Evolutionary conservation across 148 eudicot genomes (phyloP).

Genomic region (Vaccinium darrowii): DNA sequence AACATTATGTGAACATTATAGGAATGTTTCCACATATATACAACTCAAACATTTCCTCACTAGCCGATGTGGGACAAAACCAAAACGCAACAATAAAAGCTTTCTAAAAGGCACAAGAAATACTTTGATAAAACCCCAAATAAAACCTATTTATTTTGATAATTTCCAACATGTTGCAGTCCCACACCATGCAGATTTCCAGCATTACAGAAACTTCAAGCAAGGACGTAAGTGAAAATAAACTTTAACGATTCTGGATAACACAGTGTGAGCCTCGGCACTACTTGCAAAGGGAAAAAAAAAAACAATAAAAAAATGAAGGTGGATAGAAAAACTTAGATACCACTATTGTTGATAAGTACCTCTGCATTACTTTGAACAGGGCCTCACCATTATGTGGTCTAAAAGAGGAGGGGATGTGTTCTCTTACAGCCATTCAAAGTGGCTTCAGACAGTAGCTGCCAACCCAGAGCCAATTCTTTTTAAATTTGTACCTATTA

Average conservation of each 20-base stretch:
- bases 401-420: constrained; percentile 94
- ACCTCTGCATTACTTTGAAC: constrained; percentile 27
- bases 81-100: too few relatives aligned
- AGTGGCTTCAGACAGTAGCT: constrained; percentile 91
- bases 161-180: too few relatives aligned
- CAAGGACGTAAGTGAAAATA: constrained; percentile 67
- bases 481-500: constrained; percentile 89
- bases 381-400: constrained; percentile 85
- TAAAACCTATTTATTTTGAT: too few relatives aligned
- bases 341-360: too few relatives aligned
- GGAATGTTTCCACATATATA: too few relatives aligned
- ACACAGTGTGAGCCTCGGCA: constrained; percentile 14
- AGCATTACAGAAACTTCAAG: constrained; percentile 80
- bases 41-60: too few relatives aligned
- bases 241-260: constrained; percentile 14
- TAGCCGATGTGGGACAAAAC: too few relatives aligned
- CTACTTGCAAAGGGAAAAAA: background rate
- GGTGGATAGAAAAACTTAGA: too few relatives aligned
- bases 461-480: constrained; percentile 84
- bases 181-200: constrained; percentile 70
- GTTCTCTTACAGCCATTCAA: constrained; percentile 68
- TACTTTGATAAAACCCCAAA: too few relatives aligned
- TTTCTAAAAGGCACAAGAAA: too few relatives aligned
- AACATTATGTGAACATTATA: too few relatives aligned
- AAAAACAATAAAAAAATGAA: too few relatives aligned